Base-by-base conservation (phyloP, 139 green algal species). In the Coccomyxa sp. region DNA sequence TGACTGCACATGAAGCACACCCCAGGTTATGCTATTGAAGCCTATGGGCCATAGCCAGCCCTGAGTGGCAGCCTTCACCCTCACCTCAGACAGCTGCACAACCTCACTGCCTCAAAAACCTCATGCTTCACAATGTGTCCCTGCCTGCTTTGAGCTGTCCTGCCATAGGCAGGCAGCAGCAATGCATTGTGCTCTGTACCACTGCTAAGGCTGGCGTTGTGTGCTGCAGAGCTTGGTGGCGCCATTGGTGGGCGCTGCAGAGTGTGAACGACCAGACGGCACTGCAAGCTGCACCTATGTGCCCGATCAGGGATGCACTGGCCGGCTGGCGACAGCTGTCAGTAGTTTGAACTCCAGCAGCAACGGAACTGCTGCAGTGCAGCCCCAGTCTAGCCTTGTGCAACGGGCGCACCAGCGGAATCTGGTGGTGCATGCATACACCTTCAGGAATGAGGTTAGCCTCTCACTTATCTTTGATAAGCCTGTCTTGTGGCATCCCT, bases 341-440 rank as follows among this genome's bases (percentile, higher is more conserved):
- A 64, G 50, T 22, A 18, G 50, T 31, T 18, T 22, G 5, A 22
- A 64, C 27, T 18, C 27, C 38, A 22, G 31, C 24, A 70, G 41
- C 40, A 24, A 22, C n/a, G n/a, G n/a, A n/a, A n/a, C n/a, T n/a
- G n/a, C n/a, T n/a, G n/a, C n/a, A n/a, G n/a, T n/a, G n/a, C n/a
- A n/a, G n/a, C n/a, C 36, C 10, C 8, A 75, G 40, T 36, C n/a
- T 38, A 58, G 36, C 40, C 74, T 78, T n/a, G 50, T 78, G 14
- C 6, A 36, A 9, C 74, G 44, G 4, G 74, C 74, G 12, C 41
- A 44, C 8, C 18, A n/a, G 34, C 54, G 54, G 0, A 33, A 33
- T 33, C 50, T 78, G 74, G 35, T 44, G 8, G 74, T 78, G 12
- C 74, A 78, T 33, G 18, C 74, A 27, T 78, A 39, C 41, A 78